Evolutionary conservation across 768 basidiomycete species (phyloP), one percentile per base, ranked within the genome.

Genomic region (Exidia glandulosa): DNA sequence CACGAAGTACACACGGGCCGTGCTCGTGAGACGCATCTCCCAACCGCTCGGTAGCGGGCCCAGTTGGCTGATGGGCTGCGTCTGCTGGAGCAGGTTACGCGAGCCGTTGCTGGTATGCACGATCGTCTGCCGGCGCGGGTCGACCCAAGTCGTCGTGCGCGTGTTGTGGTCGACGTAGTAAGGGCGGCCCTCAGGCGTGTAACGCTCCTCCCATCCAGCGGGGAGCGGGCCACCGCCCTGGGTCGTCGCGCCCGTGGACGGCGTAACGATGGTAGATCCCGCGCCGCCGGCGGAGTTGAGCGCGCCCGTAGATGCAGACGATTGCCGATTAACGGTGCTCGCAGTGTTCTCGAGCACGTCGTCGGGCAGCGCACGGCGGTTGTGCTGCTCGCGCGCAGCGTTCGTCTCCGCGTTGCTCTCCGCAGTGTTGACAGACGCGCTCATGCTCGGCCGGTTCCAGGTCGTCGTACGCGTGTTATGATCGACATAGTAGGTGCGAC

Each of bases 131-230:
- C 96, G 85, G 56, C 96, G 88, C 37, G 96, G 96, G 71, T 99
- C 96, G 27, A 98, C 94, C 96, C 96, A 99, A n/a, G 96, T 99
- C 32, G 96, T 98, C 23, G 96, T 98, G 55, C 96, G 85, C 12
- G 95, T 98, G 70, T 99, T 99, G 76, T 99, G 96, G 71, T 99
- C 96, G 56, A 99, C 96, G 72, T 96, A 99, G 75, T 99, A 99
- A 2, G 96, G 93, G 41, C 96, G 84, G 23, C 96, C 96, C 75
- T 99, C 96, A 0, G 94, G 94, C 2, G 96, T 99, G 74, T 94
- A 95, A 36, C 96, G 84, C 75, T 98, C 96, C 70, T 99, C 96
- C 96, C 96, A 99, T 2, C 96, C 96, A 61, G 94, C 89, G 2
- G 96, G 96, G 23, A 99, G 78, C 59, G 85, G 86, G 2, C 96